Conservation (phyloP, 2,329 filamentous ascomycete genomes). For the Exophiala xenobiotica region DNA sequence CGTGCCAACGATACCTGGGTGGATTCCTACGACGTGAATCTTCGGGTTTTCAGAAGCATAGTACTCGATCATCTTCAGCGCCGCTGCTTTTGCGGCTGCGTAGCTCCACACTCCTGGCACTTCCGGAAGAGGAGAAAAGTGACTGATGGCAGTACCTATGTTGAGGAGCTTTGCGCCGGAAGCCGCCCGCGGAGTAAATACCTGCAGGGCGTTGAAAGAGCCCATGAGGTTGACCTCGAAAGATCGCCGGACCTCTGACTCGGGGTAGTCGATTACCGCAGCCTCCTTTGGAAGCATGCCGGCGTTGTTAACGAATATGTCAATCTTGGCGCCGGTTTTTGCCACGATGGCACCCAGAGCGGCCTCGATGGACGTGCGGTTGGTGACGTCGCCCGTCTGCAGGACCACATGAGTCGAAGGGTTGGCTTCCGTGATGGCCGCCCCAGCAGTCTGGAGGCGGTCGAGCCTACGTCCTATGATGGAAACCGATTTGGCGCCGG, state of each 20-base stretch:
- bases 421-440: not conserved
- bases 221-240: slow-evolving; percentile 6
- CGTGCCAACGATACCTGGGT: slow-evolving; percentile 39
- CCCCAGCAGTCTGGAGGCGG: slow-evolving; percentile 1
- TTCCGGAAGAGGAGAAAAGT: slow-evolving; percentile 8
- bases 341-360: slow-evolving; percentile 4
- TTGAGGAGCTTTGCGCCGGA: not conserved
- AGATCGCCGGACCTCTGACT: not conserved
- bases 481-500: slow-evolving; percentile 8
- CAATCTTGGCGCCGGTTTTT: slow-evolving; percentile 4
- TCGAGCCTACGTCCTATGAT: slow-evolving; percentile 5
- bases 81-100: slow-evolving; percentile 43
- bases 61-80: slow-evolving; percentile 43
- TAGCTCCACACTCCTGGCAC: slow-evolving; percentile 33
- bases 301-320: slow-evolving; percentile 10
- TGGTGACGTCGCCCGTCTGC: slow-evolving; percentile 2
- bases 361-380: slow-evolving; percentile 1
- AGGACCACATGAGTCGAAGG: slow-evolving; percentile 1
- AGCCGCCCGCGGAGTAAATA: not conserved
- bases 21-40: slow-evolving; percentile 42
- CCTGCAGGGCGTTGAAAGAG: slow-evolving; percentile 3
- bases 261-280: not conserved
- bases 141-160: slow-evolving; percentile 6
- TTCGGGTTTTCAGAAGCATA: slow-evolving; percentile 41
- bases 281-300: slow-evolving; percentile 4